phyloP scores from a whole-genome alignment of 805 yeast genomes.

The Dipodascus geniculatus region DNA sequence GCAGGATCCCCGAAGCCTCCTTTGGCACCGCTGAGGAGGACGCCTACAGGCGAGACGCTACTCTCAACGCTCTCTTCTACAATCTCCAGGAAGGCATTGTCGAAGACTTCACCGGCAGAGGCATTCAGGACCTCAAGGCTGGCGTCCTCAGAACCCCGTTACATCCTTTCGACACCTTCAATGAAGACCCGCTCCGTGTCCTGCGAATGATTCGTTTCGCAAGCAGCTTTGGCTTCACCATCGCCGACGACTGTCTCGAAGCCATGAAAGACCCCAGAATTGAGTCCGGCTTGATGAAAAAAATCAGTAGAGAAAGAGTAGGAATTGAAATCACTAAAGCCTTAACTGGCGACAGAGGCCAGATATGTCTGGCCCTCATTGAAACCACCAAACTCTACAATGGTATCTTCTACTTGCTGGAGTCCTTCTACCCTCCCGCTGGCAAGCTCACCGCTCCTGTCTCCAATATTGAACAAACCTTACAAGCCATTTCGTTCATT shows the following conservation, averaged over 20 bases:
- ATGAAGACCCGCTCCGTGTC: conserved; percentile 90
- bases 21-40: conserved; percentile 90
- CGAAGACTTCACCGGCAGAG: conserved; percentile 77
- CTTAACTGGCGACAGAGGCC: conserved; percentile 49
- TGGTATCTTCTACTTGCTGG: conserved; percentile 39
- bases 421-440: conserved; percentile 13
- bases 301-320: conserved; percentile 2
- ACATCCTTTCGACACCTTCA: conserved; percentile 70
- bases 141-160: conserved; percentile 84
- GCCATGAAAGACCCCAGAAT: conserved; percentile 58
- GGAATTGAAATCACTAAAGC: conserved; percentile 12
- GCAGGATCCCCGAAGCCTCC: conserved; percentile 73
- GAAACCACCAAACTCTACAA: conserved; percentile 43
- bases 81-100: conserved; percentile 56
- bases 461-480: not conserved
- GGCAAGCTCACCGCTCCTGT: not conserved
- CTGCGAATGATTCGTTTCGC: conserved; percentile 81
- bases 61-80: conserved; percentile 83
- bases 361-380: conserved; percentile 50
- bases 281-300: conserved; percentile 35
- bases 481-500: not conserved
- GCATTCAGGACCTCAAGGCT: conserved; percentile 54
- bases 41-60: conserved; percentile 89
- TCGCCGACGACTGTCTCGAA: conserved; percentile 42
- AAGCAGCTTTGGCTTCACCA: conserved; percentile 53